Conservation (phyloP, 495 filamentous ascomycete species). For the Aspergillus leporis region DNA sequence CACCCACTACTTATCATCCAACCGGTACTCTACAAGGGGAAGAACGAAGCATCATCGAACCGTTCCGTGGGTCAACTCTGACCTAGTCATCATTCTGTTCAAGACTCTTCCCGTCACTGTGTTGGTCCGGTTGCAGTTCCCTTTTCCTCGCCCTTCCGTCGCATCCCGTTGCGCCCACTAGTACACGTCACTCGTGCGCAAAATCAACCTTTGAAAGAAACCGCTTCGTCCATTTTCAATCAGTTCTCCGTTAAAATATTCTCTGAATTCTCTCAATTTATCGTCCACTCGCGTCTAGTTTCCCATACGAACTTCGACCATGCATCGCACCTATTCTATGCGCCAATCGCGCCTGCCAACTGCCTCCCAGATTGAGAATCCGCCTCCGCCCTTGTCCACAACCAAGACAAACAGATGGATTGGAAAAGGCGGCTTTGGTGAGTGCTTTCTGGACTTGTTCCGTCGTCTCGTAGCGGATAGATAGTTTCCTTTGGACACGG, state of each 20-base stretch:
- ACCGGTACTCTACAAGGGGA: not conserved
- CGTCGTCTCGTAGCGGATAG: not conserved
- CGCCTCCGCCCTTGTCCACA: slow-evolving; percentile 84
- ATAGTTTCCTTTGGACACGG: slow-evolving; percentile 13
- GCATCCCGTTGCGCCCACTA: slow-evolving; percentile 28
- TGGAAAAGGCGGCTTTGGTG: slow-evolving; percentile 81
- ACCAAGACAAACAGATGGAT: slow-evolving; percentile 91
- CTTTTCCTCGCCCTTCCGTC: slow-evolving; percentile 29
- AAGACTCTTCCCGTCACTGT: slow-evolving; percentile 16
- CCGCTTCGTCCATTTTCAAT: slow-evolving; percentile 13
- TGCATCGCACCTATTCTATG: slow-evolving; percentile 99
- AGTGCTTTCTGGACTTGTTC: slow-evolving; percentile 30
- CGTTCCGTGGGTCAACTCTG: slow-evolving; percentile 1
- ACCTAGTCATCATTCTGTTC: slow-evolving; percentile 7
- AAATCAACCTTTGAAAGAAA: slow-evolving; percentile 24
- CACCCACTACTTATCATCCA: not conserved
- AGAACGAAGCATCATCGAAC: slow-evolving; percentile 8
- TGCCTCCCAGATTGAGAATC: slow-evolving; percentile 85
- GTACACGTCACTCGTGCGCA: slow-evolving; percentile 47
- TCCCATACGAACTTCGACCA: slow-evolving; percentile 35
- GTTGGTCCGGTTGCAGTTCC: slow-evolving; percentile 33
- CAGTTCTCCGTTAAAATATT: slow-evolving; percentile 10
- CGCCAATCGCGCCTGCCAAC: slow-evolving; percentile 93
- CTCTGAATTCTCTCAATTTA: slow-evolving; percentile 15
- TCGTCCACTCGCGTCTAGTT: not conserved